A percentile compares a stretch with the other conserved stretches of the same genome.
phyloP scores from a whole-genome alignment of 257 asterid species.

The Solanum phureja region DNA sequence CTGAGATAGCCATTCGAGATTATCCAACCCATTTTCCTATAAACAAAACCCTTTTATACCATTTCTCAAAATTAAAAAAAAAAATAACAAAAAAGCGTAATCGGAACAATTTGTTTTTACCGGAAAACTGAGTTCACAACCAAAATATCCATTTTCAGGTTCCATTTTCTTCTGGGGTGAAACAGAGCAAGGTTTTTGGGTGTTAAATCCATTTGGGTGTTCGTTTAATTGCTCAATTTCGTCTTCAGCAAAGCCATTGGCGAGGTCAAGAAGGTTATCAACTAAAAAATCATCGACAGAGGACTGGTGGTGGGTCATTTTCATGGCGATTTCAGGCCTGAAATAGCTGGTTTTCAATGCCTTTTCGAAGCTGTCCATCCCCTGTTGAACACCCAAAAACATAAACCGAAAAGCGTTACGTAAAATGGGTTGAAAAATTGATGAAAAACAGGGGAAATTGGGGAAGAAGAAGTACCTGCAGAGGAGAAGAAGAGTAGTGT shows the following conservation, averaged over 20 bases:
- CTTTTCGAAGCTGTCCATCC: background rate
- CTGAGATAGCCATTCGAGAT: conserved; percentile 31
- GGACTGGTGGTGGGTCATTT: background rate
- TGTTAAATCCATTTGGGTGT: background rate
- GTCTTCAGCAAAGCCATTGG: background rate
- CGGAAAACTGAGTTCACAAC: background rate
- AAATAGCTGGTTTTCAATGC: background rate
- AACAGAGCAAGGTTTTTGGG: background rate
- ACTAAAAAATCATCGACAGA: background rate
- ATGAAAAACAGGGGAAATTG: background rate
- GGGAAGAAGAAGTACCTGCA: background rate
- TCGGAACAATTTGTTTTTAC: background rate
- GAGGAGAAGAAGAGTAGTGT: background rate
- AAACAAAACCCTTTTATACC: background rate
- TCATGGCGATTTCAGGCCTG: background rate
- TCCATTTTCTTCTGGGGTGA: background rate
- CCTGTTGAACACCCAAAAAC: background rate
- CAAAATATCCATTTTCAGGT: background rate
- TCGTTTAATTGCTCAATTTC: background rate
- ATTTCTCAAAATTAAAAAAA: background rate
- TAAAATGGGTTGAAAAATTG: background rate
- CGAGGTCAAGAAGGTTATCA: background rate
- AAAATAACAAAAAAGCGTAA: no score
- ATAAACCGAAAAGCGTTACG: background rate
- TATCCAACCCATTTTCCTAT: conserved; percentile 29